A percentile compares a stretch with the other conserved stretches of the same genome.
Conservation (phyloP, 2,329 filamentous ascomycete species). For the Microcyclospora pomicola region DNA sequence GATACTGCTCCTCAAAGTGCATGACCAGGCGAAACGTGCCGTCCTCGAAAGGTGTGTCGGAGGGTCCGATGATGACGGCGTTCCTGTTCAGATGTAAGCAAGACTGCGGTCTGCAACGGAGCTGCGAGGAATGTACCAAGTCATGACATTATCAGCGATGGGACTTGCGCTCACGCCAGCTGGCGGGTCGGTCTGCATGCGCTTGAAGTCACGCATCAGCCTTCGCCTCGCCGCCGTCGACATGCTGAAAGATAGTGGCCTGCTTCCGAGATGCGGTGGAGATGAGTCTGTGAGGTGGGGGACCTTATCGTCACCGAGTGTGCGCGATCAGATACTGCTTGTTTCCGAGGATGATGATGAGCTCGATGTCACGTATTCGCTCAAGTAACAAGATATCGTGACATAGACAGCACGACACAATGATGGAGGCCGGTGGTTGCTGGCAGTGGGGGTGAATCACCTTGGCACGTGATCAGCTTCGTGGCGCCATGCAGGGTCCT, state of each 20-base stretch:
- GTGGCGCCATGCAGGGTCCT: no score
- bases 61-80: conserved; percentile 91
- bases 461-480: no score
- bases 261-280: no score
- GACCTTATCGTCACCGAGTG: no score
- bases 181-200: conserved; percentile 98
- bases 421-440: no score
- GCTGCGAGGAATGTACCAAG: conserved; percentile 48
- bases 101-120: neutral
- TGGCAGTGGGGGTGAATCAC: no score
- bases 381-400: no score
- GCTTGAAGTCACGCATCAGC: conserved; percentile 99
- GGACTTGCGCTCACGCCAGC: conserved; percentile 93
- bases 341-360: no score
- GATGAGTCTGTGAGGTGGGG: no score
- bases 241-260: conserved; percentile 37
- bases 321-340: no score
- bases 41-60: conserved; percentile 95
- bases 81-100: conserved; percentile 49
- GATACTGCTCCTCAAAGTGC: conserved; percentile 98
- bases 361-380: no score
- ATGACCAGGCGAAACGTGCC: conserved; percentile 95
- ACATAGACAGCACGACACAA: no score
- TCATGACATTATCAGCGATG: conserved; percentile 94
- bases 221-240: conserved; percentile 90